Base-by-base conservation (phyloP, 2,329 filamentous ascomycete species). In the Venturia asperata region DNA sequence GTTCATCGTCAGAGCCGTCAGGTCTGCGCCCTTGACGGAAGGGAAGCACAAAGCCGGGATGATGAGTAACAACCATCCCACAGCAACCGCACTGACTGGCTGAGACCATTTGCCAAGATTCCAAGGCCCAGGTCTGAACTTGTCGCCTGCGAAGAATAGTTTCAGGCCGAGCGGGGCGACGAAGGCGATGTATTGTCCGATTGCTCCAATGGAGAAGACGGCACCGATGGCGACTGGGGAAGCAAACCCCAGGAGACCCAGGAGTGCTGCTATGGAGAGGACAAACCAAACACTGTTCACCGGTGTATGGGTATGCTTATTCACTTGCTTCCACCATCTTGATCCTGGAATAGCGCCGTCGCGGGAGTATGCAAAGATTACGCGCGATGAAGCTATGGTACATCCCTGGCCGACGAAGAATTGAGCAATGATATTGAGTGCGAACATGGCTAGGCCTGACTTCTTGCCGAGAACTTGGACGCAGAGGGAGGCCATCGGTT, bases 41-140 rank as follows among this genome's bases (percentile, higher is more conserved):
- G 87, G 87, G 60, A 90, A 78, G 72, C 86, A 89, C 56, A 90
- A 77, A 47, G 89, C 85, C 0, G 87, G 87, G 62, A 89, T 77
- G 83, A 90, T 89, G 24, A 90, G 76, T 5, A 81, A 67, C 1
- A 88, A 84, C 71, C 89, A 90, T 0, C 73, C 71, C 52, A 70
- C 67, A 9, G 66, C 67, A 49, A 63, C 67, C 7, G 61, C 63
- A 61, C 67, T 68, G 34, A 68, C 64, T 3, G 39, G 58, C 21
- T 30, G 58, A 24, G 64, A 66, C 24, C 60, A 45, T 27, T 58
- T 63, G 19, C 67, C 67, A 45, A 68, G 43, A 52, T 68, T 47
- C 63, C 66, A 68, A 11, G 67, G 67, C 13, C 67, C 67, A 19
- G 64, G 64, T 62, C 63, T 56, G 61, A 68, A 85, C 21, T 62